Percentiles rank a stretch among this genome's conserved stretches.
These are phyloP conservation scores for Cyberlindnera mycetangii DNA, from an alignment of 805 yeast genomes.

Conservation along the genomic window DNA sequence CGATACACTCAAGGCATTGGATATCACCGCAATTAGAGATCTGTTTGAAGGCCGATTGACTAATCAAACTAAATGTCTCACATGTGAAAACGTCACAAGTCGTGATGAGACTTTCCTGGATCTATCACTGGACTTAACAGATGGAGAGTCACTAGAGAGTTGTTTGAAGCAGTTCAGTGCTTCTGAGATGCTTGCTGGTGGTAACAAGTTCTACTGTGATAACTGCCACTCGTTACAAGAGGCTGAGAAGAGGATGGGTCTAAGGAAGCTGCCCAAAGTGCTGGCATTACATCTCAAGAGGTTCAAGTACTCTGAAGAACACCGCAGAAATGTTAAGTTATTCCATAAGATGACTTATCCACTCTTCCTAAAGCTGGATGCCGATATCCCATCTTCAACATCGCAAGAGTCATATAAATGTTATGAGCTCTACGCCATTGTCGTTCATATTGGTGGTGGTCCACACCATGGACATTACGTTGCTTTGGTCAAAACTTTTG, in stretches of 20 bases:
- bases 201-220: slow-evolving; percentile 92
- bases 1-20: slow-evolving; percentile 32
- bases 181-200: slow-evolving; percentile 79
- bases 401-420: slow-evolving; percentile 45
- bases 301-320: slow-evolving; percentile 84
- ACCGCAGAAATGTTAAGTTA: slow-evolving; percentile 78
- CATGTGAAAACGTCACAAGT: slow-evolving; percentile 79
- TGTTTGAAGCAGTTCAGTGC: slow-evolving; percentile 80
- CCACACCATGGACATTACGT: slow-evolving; percentile 98
- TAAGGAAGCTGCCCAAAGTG: slow-evolving; percentile 73
- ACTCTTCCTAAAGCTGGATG: slow-evolving; percentile 50
- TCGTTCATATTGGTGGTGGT: slow-evolving; percentile 95
- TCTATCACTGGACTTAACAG: slow-evolving; percentile 78
- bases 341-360: slow-evolving; percentile 87
- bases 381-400: slow-evolving; percentile 54
- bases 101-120: slow-evolving; percentile 87
- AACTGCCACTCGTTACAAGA: slow-evolving; percentile 88
- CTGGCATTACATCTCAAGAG: slow-evolving; percentile 85
- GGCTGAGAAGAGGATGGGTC: slow-evolving; percentile 84
- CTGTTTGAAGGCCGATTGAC: slow-evolving; percentile 84
- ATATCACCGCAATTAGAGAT: slow-evolving; percentile 53
- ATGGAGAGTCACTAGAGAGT: slow-evolving; percentile 69
- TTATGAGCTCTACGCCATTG: slow-evolving; percentile 81
- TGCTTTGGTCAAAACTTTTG: slow-evolving; percentile 72
- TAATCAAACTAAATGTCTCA: slow-evolving; percentile 83